Evolutionary conservation across 176 grass and related monocot genomes (phyloP).

Genomic region (Chloris gayana): DNA sequence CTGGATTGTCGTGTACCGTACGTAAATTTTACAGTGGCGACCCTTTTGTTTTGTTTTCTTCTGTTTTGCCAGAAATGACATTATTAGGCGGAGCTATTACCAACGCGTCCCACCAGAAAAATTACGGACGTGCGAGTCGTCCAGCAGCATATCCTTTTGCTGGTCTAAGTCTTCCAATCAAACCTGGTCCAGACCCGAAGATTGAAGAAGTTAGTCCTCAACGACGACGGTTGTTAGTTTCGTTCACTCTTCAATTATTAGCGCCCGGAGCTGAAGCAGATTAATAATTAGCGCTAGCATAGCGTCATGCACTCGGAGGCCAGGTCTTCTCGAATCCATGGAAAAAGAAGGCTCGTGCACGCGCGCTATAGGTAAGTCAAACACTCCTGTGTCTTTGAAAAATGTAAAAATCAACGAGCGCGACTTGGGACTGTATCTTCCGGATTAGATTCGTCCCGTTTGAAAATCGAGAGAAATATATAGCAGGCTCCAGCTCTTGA

Average conservation of each 20-base stretch:
- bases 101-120: too few species aligned
- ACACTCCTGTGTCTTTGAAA: slow-evolving; percentile 14
- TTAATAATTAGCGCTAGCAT: background rate
- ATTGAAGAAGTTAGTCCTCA: background rate
- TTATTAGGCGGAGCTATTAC: too few species aligned
- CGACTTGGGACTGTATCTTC: slow-evolving; percentile 14
- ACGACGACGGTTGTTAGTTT: background rate
- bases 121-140: too few species aligned
- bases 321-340: background rate
- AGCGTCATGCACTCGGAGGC: too few species aligned
- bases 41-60: too few species aligned
- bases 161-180: background rate
- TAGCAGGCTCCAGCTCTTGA: too few species aligned
- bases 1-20: too few species aligned
- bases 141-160: background rate
- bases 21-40: too few species aligned
- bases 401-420: slow-evolving; percentile 7
- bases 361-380: slow-evolving; percentile 16
- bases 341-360: background rate
- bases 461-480: background rate
- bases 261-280: background rate
- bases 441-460: background rate
- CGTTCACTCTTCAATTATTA: slow-evolving; percentile 24
- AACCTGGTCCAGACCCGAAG: slow-evolving; percentile 18
- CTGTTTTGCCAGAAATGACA: too few species aligned